Evolutionary conservation across 2,329 filamentous ascomycete genomes (phyloP).

Genomic region (Aspergillus versicolor): DNA sequence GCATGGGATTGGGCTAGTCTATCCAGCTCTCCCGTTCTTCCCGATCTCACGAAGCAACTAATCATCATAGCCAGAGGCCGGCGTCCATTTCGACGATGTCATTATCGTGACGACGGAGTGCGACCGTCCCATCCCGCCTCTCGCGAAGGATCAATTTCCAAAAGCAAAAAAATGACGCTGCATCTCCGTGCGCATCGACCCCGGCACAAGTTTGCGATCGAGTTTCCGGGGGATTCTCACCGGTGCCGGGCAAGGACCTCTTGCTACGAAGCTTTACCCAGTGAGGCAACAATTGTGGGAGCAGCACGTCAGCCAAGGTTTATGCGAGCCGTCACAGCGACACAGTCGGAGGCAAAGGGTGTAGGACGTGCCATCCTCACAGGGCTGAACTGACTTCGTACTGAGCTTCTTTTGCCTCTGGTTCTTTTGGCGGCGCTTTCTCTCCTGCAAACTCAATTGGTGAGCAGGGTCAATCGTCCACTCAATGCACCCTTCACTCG

Average conservation of each 20-base stretch:
- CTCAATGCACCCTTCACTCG: neutral
- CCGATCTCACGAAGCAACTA: neutral
- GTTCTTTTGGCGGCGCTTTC: neutral
- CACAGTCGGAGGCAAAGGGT: neutral
- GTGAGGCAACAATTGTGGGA: constrained; percentile 7
- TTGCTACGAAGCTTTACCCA: constrained; percentile 11
- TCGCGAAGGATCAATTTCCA: neutral
- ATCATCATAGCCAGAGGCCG: neutral
- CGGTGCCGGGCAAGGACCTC: constrained; percentile 17
- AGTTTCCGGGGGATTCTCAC: constrained; percentile 34
- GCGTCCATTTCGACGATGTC: neutral
- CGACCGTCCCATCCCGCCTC: neutral
- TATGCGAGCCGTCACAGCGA: neutral
- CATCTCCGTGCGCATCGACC: constrained; percentile 7
- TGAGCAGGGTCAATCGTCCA: neutral
- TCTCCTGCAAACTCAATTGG: neutral
- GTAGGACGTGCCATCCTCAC: neutral
- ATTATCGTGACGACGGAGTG: neutral
- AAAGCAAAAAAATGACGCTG: neutral
- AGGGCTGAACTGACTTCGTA: constrained; percentile 1
- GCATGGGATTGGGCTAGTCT: neutral
- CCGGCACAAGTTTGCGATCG: constrained; percentile 17
- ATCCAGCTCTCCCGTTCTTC: neutral
- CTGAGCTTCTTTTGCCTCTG: neutral
- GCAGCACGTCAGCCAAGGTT: constrained; percentile 30